Base-by-base conservation (phyloP, 148 eudicot genomes). In the Amaranthus cruentus region DNA sequence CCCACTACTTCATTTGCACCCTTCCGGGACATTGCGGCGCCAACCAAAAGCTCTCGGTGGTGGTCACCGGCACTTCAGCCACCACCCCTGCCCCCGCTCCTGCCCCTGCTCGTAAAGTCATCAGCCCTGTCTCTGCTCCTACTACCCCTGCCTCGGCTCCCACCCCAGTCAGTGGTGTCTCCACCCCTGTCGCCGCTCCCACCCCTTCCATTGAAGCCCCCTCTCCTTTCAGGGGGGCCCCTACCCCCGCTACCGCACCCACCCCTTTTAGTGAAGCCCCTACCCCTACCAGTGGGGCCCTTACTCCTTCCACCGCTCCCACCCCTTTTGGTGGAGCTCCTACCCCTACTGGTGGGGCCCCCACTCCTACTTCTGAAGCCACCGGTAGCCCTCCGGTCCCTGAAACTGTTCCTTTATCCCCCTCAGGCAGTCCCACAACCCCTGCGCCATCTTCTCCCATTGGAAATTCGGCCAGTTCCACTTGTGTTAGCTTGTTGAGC, bases 1-100 rank as follows among this genome's bases (percentile, higher is more conserved):
- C 75, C 55, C 84, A 85, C 68, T 81, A 80, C 75, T 89, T 55
- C 82, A 75, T 87, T 65, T 89, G 93, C 76, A 83, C 88, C 62
- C 15, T 87, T 66, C 9, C 74, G 58, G 69, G 66, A n/a, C 90
- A 89, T 73, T 85, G 93, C 62, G 0, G 18, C 42, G 54, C 68
- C 48, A 84, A 83, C 52, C 88, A 85, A 60, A 87, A 87, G 69
- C 69, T 89, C 49, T 68, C 88, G 11, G 77, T 89, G 76, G 76
- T 71, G 9, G 84, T 73, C 66, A 28, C 84, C n/a, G 77, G 66
- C 73, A 2, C 77, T 75, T 48, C 70, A 11, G 7, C 74, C n/a
- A 13, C 81, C n/a, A 71, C 83, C 55, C 53, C 81, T 4, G 6
- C 76, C 28, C 48, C 81, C 9, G 56, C 75, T 52, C 28, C 80